Percentiles rank a stretch among this genome's conserved stretches.
phyloP scores from a whole-genome alignment of 805 yeast genomes.

The Saturnispora serradocipensis region DNA sequence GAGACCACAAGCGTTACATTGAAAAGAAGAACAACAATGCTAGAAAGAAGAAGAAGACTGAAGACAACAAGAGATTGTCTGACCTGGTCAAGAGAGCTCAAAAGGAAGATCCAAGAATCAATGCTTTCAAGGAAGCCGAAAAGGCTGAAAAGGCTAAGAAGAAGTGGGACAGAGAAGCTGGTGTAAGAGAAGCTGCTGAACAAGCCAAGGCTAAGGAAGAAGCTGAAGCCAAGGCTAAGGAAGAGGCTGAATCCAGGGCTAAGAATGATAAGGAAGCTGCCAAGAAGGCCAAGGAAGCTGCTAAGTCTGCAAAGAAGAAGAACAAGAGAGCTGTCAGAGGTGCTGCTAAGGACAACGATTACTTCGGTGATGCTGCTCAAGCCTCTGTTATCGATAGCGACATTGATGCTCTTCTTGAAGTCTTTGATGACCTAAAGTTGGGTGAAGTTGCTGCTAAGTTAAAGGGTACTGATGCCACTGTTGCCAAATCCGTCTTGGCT shows the following conservation, averaged over 20 bases:
- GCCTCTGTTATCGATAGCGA: conserved; percentile 69
- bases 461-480: conserved; percentile 43
- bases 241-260: conserved; percentile 66
- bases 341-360: conserved; percentile 72
- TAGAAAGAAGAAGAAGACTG: conserved; percentile 95
- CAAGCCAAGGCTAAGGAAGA: conserved; percentile 78
- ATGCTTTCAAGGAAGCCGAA: conserved; percentile 85
- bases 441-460: conserved; percentile 65
- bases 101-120: conserved; percentile 90
- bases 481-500: conserved; percentile 50
- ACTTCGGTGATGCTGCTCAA: conserved; percentile 71
- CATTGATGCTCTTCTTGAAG: conserved; percentile 66
- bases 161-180: conserved; percentile 98
- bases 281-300: conserved; percentile 85
- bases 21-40: conserved; percentile 96
- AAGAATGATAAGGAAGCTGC: conserved; percentile 51
- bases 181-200: conserved; percentile 94
- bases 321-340: conserved; percentile 47
- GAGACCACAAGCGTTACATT: conserved; percentile 98
- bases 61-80: conserved; percentile 84
- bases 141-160: conserved; percentile 87
- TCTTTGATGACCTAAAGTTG: conserved; percentile 71
- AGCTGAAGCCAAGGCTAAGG: conserved; percentile 75
- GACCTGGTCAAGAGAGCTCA: conserved; percentile 84
- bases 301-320: conserved; percentile 97